These are phyloP conservation scores for Beauveria scarabaeidicola DNA, from an alignment of 2,329 filamentous ascomycete species.

Conservation along the genomic window DNA sequence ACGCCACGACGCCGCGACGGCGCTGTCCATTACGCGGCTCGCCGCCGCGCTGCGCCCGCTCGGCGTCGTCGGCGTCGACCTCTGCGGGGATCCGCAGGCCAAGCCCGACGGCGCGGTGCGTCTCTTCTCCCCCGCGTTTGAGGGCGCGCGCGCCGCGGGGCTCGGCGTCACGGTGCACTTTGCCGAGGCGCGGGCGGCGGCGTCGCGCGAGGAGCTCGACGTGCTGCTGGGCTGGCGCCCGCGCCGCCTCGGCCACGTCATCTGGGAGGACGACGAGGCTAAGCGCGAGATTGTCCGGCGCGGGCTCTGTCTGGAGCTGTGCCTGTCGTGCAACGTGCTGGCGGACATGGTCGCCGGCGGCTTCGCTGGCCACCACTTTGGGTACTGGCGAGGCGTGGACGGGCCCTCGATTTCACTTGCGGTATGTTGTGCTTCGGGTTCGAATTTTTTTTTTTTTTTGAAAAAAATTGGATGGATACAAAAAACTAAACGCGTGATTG, in stretches of 20 bases:
- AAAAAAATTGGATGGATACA: no score
- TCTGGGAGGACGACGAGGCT: constrained; percentile 58
- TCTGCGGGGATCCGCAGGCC: constrained; percentile 63
- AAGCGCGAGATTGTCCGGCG: constrained; percentile 43
- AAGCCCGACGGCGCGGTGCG: constrained; percentile 47
- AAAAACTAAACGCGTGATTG: no score
- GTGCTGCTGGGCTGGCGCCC: constrained; percentile 59
- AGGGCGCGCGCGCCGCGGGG: constrained; percentile 42
- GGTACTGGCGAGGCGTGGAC: constrained; percentile 55
- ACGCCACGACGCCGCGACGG: constrained; percentile 48
- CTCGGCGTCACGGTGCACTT: constrained; percentile 69
- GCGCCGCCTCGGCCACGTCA: constrained; percentile 67
- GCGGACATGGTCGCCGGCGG: constrained; percentile 62
- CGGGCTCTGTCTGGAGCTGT: constrained; percentile 63
- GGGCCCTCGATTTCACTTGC: constrained; percentile 56
- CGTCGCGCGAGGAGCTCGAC: constrained; percentile 48
- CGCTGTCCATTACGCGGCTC: constrained; percentile 54
- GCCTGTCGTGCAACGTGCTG: constrained; percentile 72
- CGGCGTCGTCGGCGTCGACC: constrained; percentile 65
- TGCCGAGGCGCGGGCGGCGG: constrained; percentile 55
- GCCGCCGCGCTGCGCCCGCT: constrained; percentile 43
- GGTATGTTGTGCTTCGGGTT: constrained; percentile 41
- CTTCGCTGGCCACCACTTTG: constrained; percentile 66
- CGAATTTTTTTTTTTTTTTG: background rate
- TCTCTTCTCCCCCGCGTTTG: constrained; percentile 52